Evolutionary conservation across 768 basidiomycete genomes (phyloP), one percentile per base, ranked within the genome.

Genomic region (Exidia glandulosa): DNA sequence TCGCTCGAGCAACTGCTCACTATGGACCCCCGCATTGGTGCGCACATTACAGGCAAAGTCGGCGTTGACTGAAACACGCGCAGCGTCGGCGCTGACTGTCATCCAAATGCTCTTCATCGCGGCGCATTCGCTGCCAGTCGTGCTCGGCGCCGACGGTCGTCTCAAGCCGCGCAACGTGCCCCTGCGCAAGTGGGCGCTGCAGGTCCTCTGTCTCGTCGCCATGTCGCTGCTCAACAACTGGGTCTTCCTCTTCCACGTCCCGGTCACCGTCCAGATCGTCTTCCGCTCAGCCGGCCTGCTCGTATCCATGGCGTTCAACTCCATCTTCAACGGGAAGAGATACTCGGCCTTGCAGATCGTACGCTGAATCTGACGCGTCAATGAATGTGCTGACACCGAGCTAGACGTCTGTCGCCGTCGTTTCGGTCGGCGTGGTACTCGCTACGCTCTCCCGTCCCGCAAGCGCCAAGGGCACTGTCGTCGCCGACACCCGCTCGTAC

Each of bases 101-200:
- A 82, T 83, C 13, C 91, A 94, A 71, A 88, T 90, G 81, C 65
- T 84, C 34, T 92, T 90, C 72, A 86, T 92, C 58, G 79, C 88
- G 5, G 32, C 79, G 10, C 85, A 85, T 59, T 82, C 81, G 10
- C 71, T 90, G 7, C 85, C 88, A 1, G 76, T 79, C 0, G 88
- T 88, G 66, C 60, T 91, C 50, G 70, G 50, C 50, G 30, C 48
- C 12, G 27, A 19, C 48, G 62, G 65, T 13, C 75, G 73, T 1
- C 73, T 90, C 29, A 87, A 83, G 70, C 76, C 82, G 16, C 77
- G 86, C 36, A 79, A 81, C 63, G 86, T 91, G 1, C 90, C 90
- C 1, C 60, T 92, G 3, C 64, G 60, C 2, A 75, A 80, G 62
- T 92, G 90, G 90, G 75, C 78, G 1, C 62, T 83, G 0, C 90